phyloP scores from a whole-genome alignment of 2,329 filamentous ascomycete species.

The Stachybotrys chartarum region DNA sequence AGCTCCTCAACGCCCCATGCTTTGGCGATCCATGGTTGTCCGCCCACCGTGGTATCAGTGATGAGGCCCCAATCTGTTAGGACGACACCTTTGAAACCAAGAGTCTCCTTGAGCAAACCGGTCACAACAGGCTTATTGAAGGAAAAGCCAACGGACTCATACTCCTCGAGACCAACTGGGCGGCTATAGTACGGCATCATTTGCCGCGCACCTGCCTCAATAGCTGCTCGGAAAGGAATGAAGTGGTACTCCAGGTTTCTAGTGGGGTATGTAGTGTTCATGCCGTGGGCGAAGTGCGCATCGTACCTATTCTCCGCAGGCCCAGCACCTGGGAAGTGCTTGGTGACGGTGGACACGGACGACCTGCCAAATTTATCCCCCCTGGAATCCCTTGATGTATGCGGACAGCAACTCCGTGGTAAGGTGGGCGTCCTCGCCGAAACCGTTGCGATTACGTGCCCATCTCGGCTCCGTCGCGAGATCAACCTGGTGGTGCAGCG shows the following conservation, averaged over 20 bases:
- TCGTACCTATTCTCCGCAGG: no score
- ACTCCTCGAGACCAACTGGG: slow-evolving; percentile 35
- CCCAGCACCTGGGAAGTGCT: no score
- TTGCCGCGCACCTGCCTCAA: slow-evolving; percentile 39
- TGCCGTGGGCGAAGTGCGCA: no score
- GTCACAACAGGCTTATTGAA: slow-evolving; percentile 45
- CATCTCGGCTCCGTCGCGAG: no score
- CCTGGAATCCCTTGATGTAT: no score
- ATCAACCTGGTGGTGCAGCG: no score
- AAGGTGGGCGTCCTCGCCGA: no score
- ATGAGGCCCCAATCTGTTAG: slow-evolving; percentile 42
- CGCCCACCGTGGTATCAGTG: slow-evolving; percentile 13
- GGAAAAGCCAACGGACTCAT: slow-evolving; percentile 34
- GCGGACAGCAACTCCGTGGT: no score
- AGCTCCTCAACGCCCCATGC: slow-evolving; percentile 42
- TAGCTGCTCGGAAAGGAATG: slow-evolving; percentile 41
- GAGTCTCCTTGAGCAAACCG: slow-evolving; percentile 33
- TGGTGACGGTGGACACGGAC: no score
- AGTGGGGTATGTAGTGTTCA: no score
- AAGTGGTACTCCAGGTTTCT: slow-evolving; percentile 42
- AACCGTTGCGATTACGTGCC: no score
- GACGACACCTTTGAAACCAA: slow-evolving; percentile 42
- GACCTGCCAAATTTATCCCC: no score
- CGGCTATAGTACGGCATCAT: slow-evolving; percentile 46
- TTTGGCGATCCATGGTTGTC: slow-evolving; percentile 18